phyloP scores from a whole-genome alignment of 345 rosid species.

The Euphorbia tirucalli region DNA sequence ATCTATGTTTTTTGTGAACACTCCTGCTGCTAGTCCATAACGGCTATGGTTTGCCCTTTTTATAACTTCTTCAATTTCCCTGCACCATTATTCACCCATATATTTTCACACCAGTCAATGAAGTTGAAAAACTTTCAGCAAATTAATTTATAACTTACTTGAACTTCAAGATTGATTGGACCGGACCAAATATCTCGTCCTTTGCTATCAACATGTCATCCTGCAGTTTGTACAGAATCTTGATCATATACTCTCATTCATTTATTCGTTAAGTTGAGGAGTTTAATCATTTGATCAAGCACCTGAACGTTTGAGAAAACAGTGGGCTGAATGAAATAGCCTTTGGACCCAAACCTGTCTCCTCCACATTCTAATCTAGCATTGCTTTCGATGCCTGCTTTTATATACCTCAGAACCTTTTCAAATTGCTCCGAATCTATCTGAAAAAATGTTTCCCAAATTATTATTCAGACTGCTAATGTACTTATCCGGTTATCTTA shows the following conservation, averaged over 20 bases:
- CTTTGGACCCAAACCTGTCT: conserved; percentile 60
- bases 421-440: conserved; percentile 67
- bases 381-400: conserved; percentile 67
- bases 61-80: conserved; percentile 74
- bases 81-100: conserved; percentile 17
- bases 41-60: conserved; percentile 55
- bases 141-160: no score
- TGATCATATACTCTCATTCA: no score
- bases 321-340: conserved; percentile 86
- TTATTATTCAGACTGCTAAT: no score
- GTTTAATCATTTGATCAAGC: no score
- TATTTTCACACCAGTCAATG: background rate
- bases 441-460: no score
- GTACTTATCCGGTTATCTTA: no score
- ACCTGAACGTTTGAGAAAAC: conserved; percentile 87
- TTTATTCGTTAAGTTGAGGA: no score
- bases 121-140: conserved; percentile 10
- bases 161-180: conserved; percentile 84
- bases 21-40: conserved; percentile 17
- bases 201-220: conserved; percentile 88
- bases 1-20: no score
- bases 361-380: conserved; percentile 95
- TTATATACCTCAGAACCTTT: conserved; percentile 74
- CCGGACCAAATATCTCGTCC: conserved; percentile 94
- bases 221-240: no score